Percentiles rank a stretch among this genome's conserved stretches.
Evolutionary conservation across 1,284 basidiomycete species (phyloP).

Genomic region (Retiboletus flavoniger): DNA sequence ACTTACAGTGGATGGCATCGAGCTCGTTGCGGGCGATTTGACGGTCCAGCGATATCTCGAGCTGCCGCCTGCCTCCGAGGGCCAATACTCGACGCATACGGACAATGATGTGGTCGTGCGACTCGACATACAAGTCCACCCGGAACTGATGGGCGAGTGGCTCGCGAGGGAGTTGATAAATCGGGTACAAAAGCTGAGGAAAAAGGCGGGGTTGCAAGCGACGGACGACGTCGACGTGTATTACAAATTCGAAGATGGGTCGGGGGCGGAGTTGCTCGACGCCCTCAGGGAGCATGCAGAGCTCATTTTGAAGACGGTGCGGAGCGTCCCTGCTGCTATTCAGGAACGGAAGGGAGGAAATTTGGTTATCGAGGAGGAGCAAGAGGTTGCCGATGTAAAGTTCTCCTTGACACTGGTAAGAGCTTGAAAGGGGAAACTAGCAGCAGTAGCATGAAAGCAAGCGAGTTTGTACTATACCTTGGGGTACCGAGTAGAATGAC

Average conservation of each 20-base stretch:
- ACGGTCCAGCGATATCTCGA: slow-evolving; percentile 91
- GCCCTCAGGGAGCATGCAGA: slow-evolving; percentile 74
- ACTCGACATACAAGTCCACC: slow-evolving; percentile 84
- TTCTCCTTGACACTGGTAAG: slow-evolving; percentile 68
- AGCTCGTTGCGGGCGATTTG: slow-evolving; percentile 87
- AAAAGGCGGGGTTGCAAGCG: slow-evolving; percentile 92
- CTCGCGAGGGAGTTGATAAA: slow-evolving; percentile 90
- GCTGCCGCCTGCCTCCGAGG: slow-evolving; percentile 56
- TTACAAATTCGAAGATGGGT: slow-evolving; percentile 77
- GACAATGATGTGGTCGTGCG: slow-evolving; percentile 95
- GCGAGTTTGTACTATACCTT: slow-evolving; percentile 24
- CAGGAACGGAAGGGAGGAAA: slow-evolving; percentile 49
- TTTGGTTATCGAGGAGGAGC: slow-evolving; percentile 75
- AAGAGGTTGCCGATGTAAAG: slow-evolving; percentile 83
- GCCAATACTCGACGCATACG: slow-evolving; percentile 80
- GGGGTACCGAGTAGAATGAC: slow-evolving; percentile 1
- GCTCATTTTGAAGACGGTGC: slow-evolving; percentile 75
- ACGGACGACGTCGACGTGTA: slow-evolving; percentile 94
- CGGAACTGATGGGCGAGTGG: slow-evolving; percentile 87
- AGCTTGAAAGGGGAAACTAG: slow-evolving; percentile 15
- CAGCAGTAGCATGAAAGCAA: not conserved
- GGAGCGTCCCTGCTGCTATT: slow-evolving; percentile 67
- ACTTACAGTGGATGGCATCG: slow-evolving; percentile 87
- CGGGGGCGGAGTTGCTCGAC: slow-evolving; percentile 64
- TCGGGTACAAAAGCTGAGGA: slow-evolving; percentile 93